Conservation (phyloP, 2,329 filamentous ascomycete genomes). For the Blumeriella jaapii region DNA sequence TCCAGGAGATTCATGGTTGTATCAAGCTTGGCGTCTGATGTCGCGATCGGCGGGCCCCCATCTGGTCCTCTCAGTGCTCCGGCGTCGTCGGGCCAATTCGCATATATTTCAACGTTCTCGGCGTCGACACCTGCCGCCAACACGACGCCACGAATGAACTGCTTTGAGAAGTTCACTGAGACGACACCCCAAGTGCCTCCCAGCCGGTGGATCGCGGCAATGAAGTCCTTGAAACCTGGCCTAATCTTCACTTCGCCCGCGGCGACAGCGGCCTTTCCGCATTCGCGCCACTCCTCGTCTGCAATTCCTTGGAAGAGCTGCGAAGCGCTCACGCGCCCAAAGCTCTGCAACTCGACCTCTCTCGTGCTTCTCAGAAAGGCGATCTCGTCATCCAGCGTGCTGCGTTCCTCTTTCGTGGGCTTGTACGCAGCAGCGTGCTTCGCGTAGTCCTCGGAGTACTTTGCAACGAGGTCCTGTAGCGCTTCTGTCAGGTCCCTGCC, state of each 20-base stretch:
- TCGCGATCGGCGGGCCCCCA: constrained; percentile 10
- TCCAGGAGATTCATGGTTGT: constrained; percentile 15
- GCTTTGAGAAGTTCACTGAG: constrained; percentile 20
- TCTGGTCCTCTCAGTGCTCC: constrained; percentile 12
- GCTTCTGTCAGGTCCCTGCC: constrained; percentile 5
- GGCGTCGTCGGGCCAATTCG: constrained; percentile 14
- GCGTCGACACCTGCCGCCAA: constrained; percentile 7
- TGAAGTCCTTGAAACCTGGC: constrained; percentile 15
- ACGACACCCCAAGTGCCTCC: constrained; percentile 17
- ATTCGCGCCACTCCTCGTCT: constrained; percentile 9
- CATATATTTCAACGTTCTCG: constrained; percentile 10
- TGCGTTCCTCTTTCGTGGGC: constrained; percentile 12
- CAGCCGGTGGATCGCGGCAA: constrained; percentile 4
- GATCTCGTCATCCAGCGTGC: constrained; percentile 14
- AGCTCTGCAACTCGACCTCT: constrained; percentile 19
- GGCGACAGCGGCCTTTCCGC: constrained; percentile 12
- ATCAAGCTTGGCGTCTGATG: constrained; percentile 19
- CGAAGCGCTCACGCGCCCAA: constrained; percentile 18
- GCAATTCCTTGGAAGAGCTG: constrained; percentile 20
- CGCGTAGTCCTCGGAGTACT: constrained; percentile 17
- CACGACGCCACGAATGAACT: constrained; percentile 20
- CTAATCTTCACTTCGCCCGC: constrained; percentile 13
- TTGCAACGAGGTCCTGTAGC: constrained; percentile 9
- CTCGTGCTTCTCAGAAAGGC: constrained; percentile 13
- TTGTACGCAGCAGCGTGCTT: constrained; percentile 11